Evolutionary conservation across 768 basidiomycete species (phyloP), one percentile per base, ranked within the genome.

Genomic region (Suillus hirtellus): DNA sequence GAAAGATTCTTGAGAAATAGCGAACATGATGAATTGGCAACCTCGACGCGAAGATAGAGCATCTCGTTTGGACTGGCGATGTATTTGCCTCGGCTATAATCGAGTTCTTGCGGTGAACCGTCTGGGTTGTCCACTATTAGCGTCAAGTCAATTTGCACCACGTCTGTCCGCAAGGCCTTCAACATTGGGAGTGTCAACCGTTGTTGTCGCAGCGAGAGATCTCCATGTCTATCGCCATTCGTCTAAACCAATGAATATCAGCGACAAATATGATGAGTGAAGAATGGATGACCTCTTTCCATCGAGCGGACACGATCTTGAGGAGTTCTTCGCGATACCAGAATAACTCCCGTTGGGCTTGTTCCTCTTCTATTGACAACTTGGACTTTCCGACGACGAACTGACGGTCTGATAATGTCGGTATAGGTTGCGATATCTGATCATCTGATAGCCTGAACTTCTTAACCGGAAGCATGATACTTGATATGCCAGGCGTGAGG

Each of bases 321-420:
- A 99, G 84, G 11, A 99, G 77, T 66, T 89, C 87, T 73, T 99
- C 96, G 42, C 96, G 83, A 73, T 97, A 96, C 97, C 97, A 99
- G 78, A 99, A 99, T 17, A 96, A 72, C 71, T 95, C 92, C 44
- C 87, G 82, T 71, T 94, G 89, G 11, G 80, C 71, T 49, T 79
- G 80, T 64, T 89, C 83, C 67, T 93, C 89, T 52, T 75, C 77
- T 12, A 76, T 72, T 1, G 88, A 83, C 63, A 92, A 76, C 56
- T 79, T 83, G 5, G 89, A 85, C 68, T 92, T 91, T 31, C 89
- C 83, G 0, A 97, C 89, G 19, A 99, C 87, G 73, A 96, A 98
- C 72, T 99, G 97, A 34, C 94, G 83, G 64, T 94, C 89, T 15
- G 93, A 90, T 44, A 98, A 76, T 17, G 88, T 88, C 0, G 97